A percentile compares a stretch with the other conserved stretches of the same genome.
Conservation (phyloP, 139 green algal genomes). For the Asterochloris sp. region DNA sequence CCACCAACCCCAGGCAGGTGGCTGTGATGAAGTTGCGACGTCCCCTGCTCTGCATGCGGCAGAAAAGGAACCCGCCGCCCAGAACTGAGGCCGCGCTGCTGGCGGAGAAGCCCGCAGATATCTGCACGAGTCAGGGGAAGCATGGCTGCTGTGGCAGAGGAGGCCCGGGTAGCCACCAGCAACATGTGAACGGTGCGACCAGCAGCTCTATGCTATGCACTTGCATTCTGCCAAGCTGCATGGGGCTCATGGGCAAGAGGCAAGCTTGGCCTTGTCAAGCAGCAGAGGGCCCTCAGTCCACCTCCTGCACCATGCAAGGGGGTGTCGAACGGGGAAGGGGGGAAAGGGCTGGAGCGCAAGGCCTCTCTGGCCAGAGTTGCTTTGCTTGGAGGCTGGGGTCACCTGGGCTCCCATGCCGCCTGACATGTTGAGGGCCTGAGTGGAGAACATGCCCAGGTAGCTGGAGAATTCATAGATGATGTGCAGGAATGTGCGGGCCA, state of each 20-base stretch:
- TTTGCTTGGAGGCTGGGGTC: neutral
- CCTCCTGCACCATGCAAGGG: no score
- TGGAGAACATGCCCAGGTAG: constrained; percentile 21
- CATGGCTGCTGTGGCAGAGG: neutral
- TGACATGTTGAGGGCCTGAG: constrained; percentile 15
- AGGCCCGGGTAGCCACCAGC: no score
- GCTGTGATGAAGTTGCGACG: constrained; percentile 22
- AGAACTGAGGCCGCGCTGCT: constrained; percentile 12
- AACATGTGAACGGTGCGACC: no score
- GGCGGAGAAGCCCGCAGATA: constrained; percentile 19
- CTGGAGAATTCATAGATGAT: constrained; percentile 23
- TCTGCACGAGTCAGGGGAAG: neutral
- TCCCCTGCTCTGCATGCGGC: constrained; percentile 1
- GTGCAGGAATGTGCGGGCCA: constrained; percentile 15
- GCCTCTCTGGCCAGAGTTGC: no score
- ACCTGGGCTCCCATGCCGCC: constrained; percentile 20
- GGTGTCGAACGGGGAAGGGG: no score
- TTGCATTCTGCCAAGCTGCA: no score
- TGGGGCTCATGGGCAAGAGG: no score
- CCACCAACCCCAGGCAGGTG: neutral
- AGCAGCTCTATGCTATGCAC: no score
- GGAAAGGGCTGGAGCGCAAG: no score
- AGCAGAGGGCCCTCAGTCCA: no score
- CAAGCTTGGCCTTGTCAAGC: no score
- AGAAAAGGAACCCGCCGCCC: constrained; percentile 18